Evolutionary conservation across 2,329 filamentous ascomycete species (phyloP).

Genomic region (Neofusicoccum ribis): DNA sequence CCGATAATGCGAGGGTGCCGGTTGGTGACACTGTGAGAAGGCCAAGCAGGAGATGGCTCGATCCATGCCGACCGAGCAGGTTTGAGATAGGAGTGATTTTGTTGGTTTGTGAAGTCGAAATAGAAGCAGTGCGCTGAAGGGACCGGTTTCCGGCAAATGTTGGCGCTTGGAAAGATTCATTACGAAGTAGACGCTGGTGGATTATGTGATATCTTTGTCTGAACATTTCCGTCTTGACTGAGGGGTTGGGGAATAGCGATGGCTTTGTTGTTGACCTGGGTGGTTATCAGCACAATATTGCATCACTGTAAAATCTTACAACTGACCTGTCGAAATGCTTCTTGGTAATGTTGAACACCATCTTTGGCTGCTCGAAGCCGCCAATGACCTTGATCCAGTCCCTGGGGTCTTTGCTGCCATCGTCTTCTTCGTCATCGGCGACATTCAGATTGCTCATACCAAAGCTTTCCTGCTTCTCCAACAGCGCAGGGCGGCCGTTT

Average conservation of each 20-base stretch:
- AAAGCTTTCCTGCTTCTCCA: constrained; percentile 68
- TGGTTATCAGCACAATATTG: constrained; percentile 23
- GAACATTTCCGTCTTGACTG: constrained; percentile 82
- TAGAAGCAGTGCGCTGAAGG: constrained; percentile 60
- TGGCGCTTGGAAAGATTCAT: constrained; percentile 88
- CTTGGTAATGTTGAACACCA: constrained; percentile 74
- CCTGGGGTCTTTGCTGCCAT: constrained; percentile 66
- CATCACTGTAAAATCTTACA: neutral
- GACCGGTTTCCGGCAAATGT: constrained; percentile 63
- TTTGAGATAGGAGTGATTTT: constrained; percentile 86
- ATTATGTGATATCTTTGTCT: constrained; percentile 89
- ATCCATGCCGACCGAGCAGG: constrained; percentile 75
- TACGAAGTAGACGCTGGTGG: constrained; percentile 86
- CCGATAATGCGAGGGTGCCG: constrained; percentile 78
- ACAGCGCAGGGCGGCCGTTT: constrained; percentile 38
- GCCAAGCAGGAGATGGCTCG: constrained; percentile 81
- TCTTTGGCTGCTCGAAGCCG: constrained; percentile 81
- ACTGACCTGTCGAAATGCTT: constrained; percentile 82
- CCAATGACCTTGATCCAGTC: constrained; percentile 82
- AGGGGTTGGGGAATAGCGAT: constrained; percentile 65
- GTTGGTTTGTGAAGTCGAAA: constrained; percentile 58
- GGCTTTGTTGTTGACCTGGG: constrained; percentile 41
- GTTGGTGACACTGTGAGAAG: constrained; percentile 79
- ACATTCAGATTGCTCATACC: constrained; percentile 52
- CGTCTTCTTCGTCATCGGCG: constrained; percentile 59